Evolutionary conservation across 768 basidiomycete genomes (phyloP).

Genomic region (Amanita jacksonii): DNA sequence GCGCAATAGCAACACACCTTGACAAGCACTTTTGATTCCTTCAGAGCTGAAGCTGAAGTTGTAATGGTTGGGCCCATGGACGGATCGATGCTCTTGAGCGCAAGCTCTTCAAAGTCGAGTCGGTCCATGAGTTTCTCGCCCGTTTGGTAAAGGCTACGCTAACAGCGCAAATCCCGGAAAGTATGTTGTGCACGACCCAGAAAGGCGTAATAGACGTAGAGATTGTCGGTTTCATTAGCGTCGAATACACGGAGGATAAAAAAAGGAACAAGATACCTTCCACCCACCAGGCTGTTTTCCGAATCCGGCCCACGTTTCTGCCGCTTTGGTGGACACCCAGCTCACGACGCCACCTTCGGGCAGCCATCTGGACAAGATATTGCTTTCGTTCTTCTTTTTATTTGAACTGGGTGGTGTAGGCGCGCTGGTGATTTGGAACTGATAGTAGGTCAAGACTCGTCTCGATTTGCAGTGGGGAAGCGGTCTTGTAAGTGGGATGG

Average conservation of each 20-base stretch:
- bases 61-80: slow-evolving; percentile 48
- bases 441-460: slow-evolving; percentile 31
- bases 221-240: background rate
- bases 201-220: background rate
- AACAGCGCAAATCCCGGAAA: slow-evolving; percentile 2
- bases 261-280: slow-evolving; percentile 42
- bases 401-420: slow-evolving; percentile 9
- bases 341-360: slow-evolving; percentile 36
- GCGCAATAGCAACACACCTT: no score
- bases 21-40: background rate
- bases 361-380: slow-evolving; percentile 19
- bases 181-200: background rate
- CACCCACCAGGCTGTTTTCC: slow-evolving; percentile 63
- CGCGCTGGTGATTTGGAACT: slow-evolving; percentile 27
- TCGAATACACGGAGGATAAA: background rate
- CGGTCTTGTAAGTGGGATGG: slow-evolving; percentile 34
- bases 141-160: slow-evolving; percentile 45
- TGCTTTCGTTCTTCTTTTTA: slow-evolving; percentile 7
- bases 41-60: slow-evolving; percentile 10
- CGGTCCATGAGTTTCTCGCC: slow-evolving; percentile 64
- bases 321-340: slow-evolving; percentile 42
- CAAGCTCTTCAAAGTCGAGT: slow-evolving; percentile 75
- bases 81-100: slow-evolving; percentile 63
- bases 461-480: slow-evolving; percentile 14
- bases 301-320: slow-evolving; percentile 52